A percentile compares a stretch with the other conserved stretches of the same genome.
Evolutionary conservation across 2,329 filamentous ascomycete species (phyloP).

Genomic region (Penicillium sp.): DNA sequence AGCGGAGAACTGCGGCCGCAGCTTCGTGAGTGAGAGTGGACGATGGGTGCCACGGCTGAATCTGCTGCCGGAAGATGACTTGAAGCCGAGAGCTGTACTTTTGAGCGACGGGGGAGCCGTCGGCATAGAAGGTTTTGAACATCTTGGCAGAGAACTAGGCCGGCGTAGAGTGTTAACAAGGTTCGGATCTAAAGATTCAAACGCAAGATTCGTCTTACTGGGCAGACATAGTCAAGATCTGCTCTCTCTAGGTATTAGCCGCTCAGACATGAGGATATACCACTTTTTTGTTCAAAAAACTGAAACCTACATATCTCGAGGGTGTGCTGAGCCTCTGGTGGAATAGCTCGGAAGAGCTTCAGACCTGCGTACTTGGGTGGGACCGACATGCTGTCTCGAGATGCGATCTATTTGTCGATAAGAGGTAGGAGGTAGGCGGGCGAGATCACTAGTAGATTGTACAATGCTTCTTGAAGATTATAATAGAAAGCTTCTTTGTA

Average conservation of each 20-base stretch:
- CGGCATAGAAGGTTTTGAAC: slow-evolving; percentile 69
- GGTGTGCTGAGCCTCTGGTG: slow-evolving; percentile 27
- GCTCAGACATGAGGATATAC: neutral
- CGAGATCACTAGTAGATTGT: neutral
- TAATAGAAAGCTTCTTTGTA: no score
- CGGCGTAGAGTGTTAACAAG: slow-evolving; percentile 2
- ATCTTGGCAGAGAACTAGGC: slow-evolving; percentile 58
- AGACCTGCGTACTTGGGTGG: slow-evolving; percentile 56
- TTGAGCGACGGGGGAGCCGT: slow-evolving; percentile 58
- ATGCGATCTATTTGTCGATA: neutral
- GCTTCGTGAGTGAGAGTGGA: slow-evolving; percentile 69
- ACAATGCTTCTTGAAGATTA: no score
- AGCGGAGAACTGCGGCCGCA: slow-evolving; percentile 68
- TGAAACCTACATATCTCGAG: slow-evolving; percentile 35
- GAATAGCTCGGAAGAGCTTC: slow-evolving; percentile 20
- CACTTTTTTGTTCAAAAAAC: neutral
- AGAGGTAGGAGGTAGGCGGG: neutral
- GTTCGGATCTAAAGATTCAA: neutral
- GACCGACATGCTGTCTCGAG: slow-evolving; percentile 46
- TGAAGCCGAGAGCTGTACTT: slow-evolving; percentile 59
- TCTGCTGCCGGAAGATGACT: slow-evolving; percentile 81
- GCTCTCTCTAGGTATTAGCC: neutral
- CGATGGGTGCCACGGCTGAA: slow-evolving; percentile 92
- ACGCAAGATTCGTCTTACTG: slow-evolving; percentile 37
- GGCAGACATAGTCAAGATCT: slow-evolving; percentile 88